Evolutionary conservation across 805 yeast genomes (phyloP).

Genomic region (Isabelozyma pseudorhagii): DNA sequence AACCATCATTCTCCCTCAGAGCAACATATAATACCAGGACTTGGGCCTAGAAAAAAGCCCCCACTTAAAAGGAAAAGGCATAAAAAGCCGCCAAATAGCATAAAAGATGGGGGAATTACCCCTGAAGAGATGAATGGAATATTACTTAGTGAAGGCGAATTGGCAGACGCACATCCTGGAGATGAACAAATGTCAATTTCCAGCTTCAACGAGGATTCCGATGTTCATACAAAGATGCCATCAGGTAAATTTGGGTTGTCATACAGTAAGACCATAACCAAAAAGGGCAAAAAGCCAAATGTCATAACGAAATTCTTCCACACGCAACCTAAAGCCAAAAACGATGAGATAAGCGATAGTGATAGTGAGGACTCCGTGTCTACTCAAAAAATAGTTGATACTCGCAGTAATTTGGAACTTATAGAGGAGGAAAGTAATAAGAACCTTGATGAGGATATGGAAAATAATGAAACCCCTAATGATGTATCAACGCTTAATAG

Average conservation of each 20-base stretch:
- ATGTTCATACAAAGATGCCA: background rate
- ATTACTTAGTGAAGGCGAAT: background rate
- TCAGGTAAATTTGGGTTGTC: constrained; percentile 1
- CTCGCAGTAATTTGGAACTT: constrained; percentile 11
- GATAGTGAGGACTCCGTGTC: constrained; percentile 9
- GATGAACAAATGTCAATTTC: background rate
- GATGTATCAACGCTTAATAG: constrained; percentile 25
- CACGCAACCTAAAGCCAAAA: constrained; percentile 1
- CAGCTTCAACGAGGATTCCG: background rate
- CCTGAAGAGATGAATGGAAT: too few relatives aligned
- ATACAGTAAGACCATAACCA: constrained; percentile 9
- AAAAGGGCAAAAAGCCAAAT: constrained; percentile 1
- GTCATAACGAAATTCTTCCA: constrained; percentile 9
- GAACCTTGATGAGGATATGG: constrained; percentile 9
- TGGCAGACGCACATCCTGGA: background rate
- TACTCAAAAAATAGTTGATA: constrained; percentile 5
- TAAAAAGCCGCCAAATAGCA: background rate
- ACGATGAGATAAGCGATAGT: constrained; percentile 1
- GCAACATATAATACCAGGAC: background rate
- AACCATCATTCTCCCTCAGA: background rate
- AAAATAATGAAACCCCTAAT: constrained; percentile 7
- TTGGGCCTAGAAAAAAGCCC: background rate
- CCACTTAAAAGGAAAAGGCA: background rate
- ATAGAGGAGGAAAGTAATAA: constrained; percentile 13
- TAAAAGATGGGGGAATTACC: background rate